These are phyloP conservation scores for Aspergillus ruber DNA, from an alignment of 2,329 filamentous ascomycete species.

Conservation along the genomic window DNA sequence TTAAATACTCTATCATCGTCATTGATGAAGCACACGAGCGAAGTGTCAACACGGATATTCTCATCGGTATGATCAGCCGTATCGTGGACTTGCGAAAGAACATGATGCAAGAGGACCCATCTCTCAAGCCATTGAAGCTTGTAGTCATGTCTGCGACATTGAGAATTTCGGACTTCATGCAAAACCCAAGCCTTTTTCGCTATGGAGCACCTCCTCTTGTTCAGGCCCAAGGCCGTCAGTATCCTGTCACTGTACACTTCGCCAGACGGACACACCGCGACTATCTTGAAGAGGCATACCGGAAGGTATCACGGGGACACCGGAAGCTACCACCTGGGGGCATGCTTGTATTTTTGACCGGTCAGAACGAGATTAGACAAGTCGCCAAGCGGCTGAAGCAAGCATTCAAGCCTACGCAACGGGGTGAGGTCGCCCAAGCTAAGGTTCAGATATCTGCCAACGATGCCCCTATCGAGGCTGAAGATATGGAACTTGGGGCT, in stretches of 20 bases:
- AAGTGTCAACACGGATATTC: slow-evolving; percentile 93
- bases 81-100: slow-evolving; percentile 78
- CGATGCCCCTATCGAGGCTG: slow-evolving; percentile 72
- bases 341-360: slow-evolving; percentile 90
- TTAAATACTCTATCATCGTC: slow-evolving; percentile 86
- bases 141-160: slow-evolving; percentile 98
- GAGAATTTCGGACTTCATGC: slow-evolving; percentile 80
- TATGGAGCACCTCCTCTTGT: slow-evolving; percentile 70
- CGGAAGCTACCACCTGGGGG: slow-evolving; percentile 82
- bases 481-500: slow-evolving; percentile 78
- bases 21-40: slow-evolving; percentile 97
- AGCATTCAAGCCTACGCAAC: slow-evolving; percentile 52
- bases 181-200: slow-evolving; percentile 74
- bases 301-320: slow-evolving; percentile 81
- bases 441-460: slow-evolving; percentile 69
- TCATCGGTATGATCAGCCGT: slow-evolving; percentile 94
- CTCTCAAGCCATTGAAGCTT: slow-evolving; percentile 74
- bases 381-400: slow-evolving; percentile 74
- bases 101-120: slow-evolving; percentile 64
- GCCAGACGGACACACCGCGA: slow-evolving; percentile 73
- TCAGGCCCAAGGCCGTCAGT: slow-evolving; percentile 85
- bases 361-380: slow-evolving; percentile 81
- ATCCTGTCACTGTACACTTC: slow-evolving; percentile 85
- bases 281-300: slow-evolving; percentile 84
- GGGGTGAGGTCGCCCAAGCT: slow-evolving; percentile 49